Evolutionary conservation across 371 early-diverging fungal genomes (phyloP), one percentile per base, ranked within the genome.

Genomic region (Umbelopsis sp.): DNA sequence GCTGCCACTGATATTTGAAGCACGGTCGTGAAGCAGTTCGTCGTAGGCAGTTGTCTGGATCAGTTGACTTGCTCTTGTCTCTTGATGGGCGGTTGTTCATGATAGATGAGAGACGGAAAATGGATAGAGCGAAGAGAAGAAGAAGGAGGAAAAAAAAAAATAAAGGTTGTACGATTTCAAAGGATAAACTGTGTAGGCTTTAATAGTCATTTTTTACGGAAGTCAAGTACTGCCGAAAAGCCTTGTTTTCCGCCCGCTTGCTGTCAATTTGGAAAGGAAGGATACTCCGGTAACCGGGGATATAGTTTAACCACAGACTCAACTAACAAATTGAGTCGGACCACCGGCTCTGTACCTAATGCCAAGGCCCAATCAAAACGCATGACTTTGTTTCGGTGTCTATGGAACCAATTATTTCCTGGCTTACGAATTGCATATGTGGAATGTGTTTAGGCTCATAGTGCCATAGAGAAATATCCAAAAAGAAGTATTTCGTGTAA

Each of bases 201-300:
- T 57, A 57, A 35, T 57, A 57, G 51, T 35, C 32, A 4, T 35
- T 57, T 14, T 16, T 11, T 18, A 29, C 57, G 57, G 57, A 57
- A 57, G 18, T 12, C 57, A 57, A 57, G 57, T 25, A 57, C 57
- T 35, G 57, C 57, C 57, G 57, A 57, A 51, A 18, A 35, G 37
- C 24, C 18, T 37, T 18, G n/a, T 48, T 48, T 14, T 18, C 18
- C 48, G 11, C 57, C n/a, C 22, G 57, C 10, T 11, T 57, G 41
- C 41, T 41, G 41, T 41, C 41, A 41, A 41, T 41, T 14, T 16
- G 57, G 57, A 29, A 57, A 16, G 57, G 12, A 37, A 57, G 57
- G 57, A 22, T 35, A 32, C 57, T 57, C 57, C 57, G 57, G 57
- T 6, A 16, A 57, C 14, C 35, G 57, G 57, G 57, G 57, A 18